These are phyloP conservation scores for Mycena sanguinolenta DNA, from an alignment of 768 basidiomycete species.

Conservation along the genomic window DNA sequence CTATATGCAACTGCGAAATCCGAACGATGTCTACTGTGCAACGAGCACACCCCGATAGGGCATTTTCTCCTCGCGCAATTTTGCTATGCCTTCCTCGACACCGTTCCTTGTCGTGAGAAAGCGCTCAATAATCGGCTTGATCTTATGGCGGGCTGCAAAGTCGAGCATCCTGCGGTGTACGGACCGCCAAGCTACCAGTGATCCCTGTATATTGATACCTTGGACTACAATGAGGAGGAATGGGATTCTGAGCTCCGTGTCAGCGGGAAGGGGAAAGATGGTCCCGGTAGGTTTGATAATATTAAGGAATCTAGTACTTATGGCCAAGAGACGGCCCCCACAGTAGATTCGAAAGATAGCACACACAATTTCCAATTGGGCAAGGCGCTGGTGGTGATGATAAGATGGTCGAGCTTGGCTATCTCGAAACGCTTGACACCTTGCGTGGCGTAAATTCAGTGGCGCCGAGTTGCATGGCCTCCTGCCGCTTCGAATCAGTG, in stretches of 20 bases:
- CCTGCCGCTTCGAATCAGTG: conserved; percentile 47
- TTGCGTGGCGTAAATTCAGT: conserved; percentile 50
- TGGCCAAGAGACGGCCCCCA: neutral
- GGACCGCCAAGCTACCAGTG: no score
- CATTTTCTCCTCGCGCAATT: conserved; percentile 31
- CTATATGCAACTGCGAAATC: no score
- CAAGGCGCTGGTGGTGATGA: conserved; percentile 45
- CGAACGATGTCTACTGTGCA: no score
- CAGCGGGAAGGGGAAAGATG: conserved; percentile 28
- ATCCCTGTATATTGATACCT: no score
- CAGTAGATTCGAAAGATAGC: neutral
- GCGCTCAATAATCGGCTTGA: conserved; percentile 46
- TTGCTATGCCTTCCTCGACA: conserved; percentile 31
- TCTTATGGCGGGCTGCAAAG: conserved; percentile 49
- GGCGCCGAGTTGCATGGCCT: conserved; percentile 49
- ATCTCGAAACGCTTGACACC: conserved; percentile 42
- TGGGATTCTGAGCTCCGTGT: neutral
- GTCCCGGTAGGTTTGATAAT: conserved; percentile 19
- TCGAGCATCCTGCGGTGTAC: conserved; percentile 45
- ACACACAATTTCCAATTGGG: conserved; percentile 31
- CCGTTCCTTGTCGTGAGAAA: conserved; percentile 49
- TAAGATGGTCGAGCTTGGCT: conserved; percentile 43
- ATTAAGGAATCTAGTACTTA: conserved; percentile 19
- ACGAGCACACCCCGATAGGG: no score
- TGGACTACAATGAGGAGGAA: no score